Conservation (phyloP, 192 early-diverging fungal genomes). For the Gonapodya sp. region DNA sequence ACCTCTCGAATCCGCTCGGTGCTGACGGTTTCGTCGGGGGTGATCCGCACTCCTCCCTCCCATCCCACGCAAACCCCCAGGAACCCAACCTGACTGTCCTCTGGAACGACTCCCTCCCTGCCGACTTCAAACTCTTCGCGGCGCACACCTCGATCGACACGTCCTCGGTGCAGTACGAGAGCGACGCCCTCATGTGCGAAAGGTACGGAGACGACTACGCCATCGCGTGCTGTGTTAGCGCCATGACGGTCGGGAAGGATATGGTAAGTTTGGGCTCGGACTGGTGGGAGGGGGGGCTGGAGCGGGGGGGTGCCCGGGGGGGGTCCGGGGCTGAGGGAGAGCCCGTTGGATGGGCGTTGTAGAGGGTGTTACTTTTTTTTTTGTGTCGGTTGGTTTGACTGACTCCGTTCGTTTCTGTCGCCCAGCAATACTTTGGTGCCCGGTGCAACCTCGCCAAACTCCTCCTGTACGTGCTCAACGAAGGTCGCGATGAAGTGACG, state of each 20-base stretch:
- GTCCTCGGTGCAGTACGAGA: conserved; percentile 19
- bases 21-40: no score
- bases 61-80: no score
- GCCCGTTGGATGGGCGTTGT: no score
- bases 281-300: neutral
- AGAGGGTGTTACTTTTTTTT: no score
- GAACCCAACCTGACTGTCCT: conserved; percentile 20
- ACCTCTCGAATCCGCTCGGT: no score
- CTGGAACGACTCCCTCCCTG: conserved; percentile 14
- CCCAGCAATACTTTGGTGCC: conserved; percentile 19
- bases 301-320: no score
- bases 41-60: no score
- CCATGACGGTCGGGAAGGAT: conserved; percentile 22
- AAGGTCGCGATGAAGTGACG: conserved; percentile 17
- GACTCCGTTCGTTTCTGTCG: neutral
- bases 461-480: conserved; percentile 20
- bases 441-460: conserved; percentile 21
- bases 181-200: conserved; percentile 17
- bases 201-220: conserved; percentile 22
- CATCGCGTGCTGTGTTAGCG: conserved; percentile 21
- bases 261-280: conserved; percentile 5
- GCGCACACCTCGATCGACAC: conserved; percentile 20
- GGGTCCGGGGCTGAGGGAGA: no score
- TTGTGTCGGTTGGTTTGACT: neutral
- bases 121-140: conserved; percentile 16